Conservation (phyloP, 164 flowering plant genomes). For the Magnolia kwangsiensis region DNA sequence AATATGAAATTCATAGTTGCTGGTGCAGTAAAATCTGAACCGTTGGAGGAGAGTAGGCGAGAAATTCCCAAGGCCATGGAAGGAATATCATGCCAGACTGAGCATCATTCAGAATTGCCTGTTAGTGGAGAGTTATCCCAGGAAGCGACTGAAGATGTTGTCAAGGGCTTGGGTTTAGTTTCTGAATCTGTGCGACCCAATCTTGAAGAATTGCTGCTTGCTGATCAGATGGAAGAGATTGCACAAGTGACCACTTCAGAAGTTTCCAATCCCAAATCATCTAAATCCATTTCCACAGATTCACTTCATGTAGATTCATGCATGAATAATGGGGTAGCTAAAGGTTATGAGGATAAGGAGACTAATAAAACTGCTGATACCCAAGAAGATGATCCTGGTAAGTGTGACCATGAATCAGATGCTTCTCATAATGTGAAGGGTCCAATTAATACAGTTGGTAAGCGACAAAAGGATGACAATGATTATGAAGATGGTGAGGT, state of each 20-base stretch:
- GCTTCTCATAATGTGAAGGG: conserved; percentile 22
- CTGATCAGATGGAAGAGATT: conserved; percentile 5
- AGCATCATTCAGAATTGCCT: conserved; percentile 2
- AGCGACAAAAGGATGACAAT: conserved; percentile 26
- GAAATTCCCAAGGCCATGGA: conserved; percentile 13
- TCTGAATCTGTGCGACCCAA: conserved; percentile 17
- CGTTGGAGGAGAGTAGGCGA: conserved; percentile 12
- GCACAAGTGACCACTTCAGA: conserved; percentile 5
- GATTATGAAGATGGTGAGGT: conserved; percentile 78
- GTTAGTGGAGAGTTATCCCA: conserved; percentile 2
- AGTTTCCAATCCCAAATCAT: conserved; percentile 15
- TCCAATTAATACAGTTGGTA: conserved; percentile 12
- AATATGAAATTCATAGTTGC: conserved; percentile 13
- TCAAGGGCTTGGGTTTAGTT: conserved; percentile 11
- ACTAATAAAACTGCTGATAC: conserved; percentile 34
- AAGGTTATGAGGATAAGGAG: conserved; percentile 39
- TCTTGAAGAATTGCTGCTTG: conserved; percentile 10
- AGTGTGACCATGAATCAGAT: conserved; percentile 39
- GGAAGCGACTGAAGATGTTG: conserved; percentile 13
- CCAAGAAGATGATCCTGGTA: conserved; percentile 34
- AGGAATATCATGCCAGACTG: conserved; percentile 1
- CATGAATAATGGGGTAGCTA: conserved; percentile 24
- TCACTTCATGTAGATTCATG: conserved; percentile 14
- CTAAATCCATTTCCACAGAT: conserved; percentile 16
- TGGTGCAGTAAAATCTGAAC: conserved; percentile 37